Evolutionary conservation across 345 rosid genomes (phyloP).

Genomic region (Euphorbia lathyris): DNA sequence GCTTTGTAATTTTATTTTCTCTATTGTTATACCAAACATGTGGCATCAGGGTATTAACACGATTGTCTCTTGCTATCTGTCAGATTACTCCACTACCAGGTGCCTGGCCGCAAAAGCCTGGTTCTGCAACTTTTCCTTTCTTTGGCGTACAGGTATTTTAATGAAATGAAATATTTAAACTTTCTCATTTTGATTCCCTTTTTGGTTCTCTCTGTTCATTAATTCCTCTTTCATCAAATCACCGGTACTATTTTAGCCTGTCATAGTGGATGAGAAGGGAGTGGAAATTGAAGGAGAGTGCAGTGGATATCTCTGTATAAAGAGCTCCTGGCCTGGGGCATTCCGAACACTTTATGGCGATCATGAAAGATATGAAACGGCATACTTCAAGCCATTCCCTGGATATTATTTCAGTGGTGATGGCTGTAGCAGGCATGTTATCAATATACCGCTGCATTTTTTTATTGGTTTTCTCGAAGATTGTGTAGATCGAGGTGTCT

Average conservation of each 20-base stretch:
- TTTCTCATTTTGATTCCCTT: neutral
- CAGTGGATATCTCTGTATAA: slow-evolving; percentile 87
- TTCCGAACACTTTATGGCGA: slow-evolving; percentile 96
- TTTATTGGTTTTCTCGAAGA: neutral
- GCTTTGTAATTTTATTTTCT: neutral
- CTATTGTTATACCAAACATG: slow-evolving; percentile 78
- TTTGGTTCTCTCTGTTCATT: neutral
- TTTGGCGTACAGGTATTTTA: slow-evolving; percentile 89
- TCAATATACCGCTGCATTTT: neutral
- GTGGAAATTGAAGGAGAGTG: slow-evolving; percentile 92
- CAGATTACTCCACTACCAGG: slow-evolving; percentile 98
- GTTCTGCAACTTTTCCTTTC: slow-evolving; percentile 99
- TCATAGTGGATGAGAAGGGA: slow-evolving; percentile 95
- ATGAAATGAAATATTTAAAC: neutral
- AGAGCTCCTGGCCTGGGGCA: slow-evolving; percentile 96
- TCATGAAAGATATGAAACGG: slow-evolving; percentile 96
- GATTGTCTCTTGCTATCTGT: slow-evolving; percentile 19
- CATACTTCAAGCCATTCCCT: slow-evolving; percentile 91
- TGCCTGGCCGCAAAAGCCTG: slow-evolving; percentile 99
- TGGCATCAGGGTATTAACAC: slow-evolving; percentile 53
- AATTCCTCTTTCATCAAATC: neutral
- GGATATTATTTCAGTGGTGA: slow-evolving; percentile 96
- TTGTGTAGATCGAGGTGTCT: neutral
- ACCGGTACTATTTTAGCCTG: slow-evolving; percentile 52
- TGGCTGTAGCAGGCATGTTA: slow-evolving; percentile 82